Conservation (phyloP, 2,329 filamentous ascomycete species). For the Achaetomium macrosporum region DNA sequence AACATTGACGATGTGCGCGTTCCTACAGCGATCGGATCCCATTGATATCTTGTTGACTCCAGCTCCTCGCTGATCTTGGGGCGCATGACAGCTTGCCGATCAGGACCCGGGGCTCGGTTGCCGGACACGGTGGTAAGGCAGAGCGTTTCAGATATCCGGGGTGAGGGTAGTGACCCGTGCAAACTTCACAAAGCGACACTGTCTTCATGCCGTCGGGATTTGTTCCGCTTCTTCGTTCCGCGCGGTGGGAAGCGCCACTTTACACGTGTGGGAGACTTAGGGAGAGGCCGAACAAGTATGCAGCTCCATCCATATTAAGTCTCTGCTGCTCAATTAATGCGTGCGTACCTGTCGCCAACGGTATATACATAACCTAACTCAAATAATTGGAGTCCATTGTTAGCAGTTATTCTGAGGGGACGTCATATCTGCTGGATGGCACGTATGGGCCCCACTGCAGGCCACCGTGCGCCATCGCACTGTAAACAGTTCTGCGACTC, state of each 20-base stretch:
- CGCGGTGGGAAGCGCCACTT: no score
- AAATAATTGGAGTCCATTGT: not conserved
- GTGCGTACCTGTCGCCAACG: no score
- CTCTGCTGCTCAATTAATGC: no score
- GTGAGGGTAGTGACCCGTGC: not conserved
- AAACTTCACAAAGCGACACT: not conserved
- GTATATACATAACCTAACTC: no score
- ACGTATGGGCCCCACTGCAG: not conserved
- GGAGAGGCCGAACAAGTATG: no score
- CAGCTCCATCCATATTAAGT: no score
- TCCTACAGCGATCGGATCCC: no score
- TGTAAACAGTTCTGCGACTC: constrained; percentile 1
- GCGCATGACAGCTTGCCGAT: constrained; percentile 1
- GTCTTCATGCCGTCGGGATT: not conserved
- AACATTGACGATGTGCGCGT: no score
- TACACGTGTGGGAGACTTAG: no score
- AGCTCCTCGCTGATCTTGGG: no score
- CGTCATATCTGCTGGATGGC: not conserved
- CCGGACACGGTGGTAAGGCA: not conserved
- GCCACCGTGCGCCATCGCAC: constrained; percentile 5
- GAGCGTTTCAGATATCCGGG: constrained; percentile 7
- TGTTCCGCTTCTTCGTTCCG: not conserved
- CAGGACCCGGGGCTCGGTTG: not conserved
- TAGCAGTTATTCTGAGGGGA: no score
- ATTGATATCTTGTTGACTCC: not conserved